Conservation (phyloP, 768 basidiomycete genomes). For the Daedalea quercina region DNA sequence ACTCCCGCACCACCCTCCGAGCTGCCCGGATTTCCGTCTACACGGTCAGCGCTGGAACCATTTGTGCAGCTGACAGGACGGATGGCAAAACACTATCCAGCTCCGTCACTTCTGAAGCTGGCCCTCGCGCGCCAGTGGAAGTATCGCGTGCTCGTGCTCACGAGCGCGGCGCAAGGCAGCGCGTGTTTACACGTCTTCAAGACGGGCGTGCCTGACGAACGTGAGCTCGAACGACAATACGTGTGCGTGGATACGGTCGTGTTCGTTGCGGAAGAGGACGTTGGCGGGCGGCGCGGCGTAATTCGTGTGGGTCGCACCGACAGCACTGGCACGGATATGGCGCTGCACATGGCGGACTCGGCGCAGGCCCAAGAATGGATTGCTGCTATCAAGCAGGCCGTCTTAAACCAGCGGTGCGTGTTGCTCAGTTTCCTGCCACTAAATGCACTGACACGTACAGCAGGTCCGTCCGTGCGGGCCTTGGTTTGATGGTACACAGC, state of each 20-base stretch:
- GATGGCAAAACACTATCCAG: slow-evolving; percentile 63
- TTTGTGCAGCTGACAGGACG: slow-evolving; percentile 43
- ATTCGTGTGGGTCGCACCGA: slow-evolving; percentile 59
- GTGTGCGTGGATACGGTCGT: slow-evolving; percentile 75
- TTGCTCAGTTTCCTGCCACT: neutral
- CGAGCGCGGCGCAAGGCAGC: slow-evolving; percentile 27
- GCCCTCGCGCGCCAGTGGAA: slow-evolving; percentile 74
- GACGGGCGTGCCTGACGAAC: slow-evolving; percentile 41
- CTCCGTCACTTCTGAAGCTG: slow-evolving; percentile 61
- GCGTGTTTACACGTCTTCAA: slow-evolving; percentile 73
- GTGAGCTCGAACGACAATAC: slow-evolving; percentile 66
- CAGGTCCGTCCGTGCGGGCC: slow-evolving; percentile 65
- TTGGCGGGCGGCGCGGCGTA: slow-evolving; percentile 41
- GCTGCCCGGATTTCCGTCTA: slow-evolving; percentile 60
- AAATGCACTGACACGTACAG: slow-evolving; percentile 3
- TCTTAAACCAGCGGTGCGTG: slow-evolving; percentile 61
- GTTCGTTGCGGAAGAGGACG: slow-evolving; percentile 53
- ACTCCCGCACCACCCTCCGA: slow-evolving; percentile 7
- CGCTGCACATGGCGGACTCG: slow-evolving; percentile 53
- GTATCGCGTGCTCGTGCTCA: slow-evolving; percentile 51
- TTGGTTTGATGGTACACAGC: slow-evolving; percentile 40
- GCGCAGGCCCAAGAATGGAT: slow-evolving; percentile 73
- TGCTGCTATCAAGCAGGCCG: slow-evolving; percentile 60
- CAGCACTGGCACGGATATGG: slow-evolving; percentile 23
- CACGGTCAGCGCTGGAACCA: slow-evolving; percentile 40